Conservation (phyloP, 305 asterid genomes). For the Fraxinus xanthoxyloides region DNA sequence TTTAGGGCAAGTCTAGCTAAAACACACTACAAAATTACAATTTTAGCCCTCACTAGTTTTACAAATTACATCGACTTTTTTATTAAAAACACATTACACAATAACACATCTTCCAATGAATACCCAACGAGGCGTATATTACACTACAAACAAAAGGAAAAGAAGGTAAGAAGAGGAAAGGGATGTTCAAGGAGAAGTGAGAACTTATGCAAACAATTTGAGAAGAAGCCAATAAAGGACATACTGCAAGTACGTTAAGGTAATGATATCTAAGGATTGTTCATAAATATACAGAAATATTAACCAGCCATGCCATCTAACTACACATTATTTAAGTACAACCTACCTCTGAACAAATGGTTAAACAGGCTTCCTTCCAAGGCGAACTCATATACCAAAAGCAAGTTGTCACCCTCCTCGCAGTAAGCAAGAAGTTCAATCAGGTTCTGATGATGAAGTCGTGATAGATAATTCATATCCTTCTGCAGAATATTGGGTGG, state of each 20-base stretch:
- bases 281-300: background rate
- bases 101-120: background rate
- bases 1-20: no score
- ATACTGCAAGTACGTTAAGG: no score
- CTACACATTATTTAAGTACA: background rate
- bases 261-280: background rate
- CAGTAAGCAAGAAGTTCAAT: conserved; percentile 49
- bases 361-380: conserved; percentile 51
- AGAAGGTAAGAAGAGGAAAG: background rate
- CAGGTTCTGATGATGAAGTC: conserved; percentile 45
- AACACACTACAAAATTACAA: background rate
- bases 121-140: background rate
- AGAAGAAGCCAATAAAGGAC: background rate
- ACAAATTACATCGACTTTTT: no score
- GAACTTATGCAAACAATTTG: background rate
- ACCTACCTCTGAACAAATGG: conserved; percentile 48
- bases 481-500: conserved; percentile 22
- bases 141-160: background rate
- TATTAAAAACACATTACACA: no score
- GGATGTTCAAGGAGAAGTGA: background rate
- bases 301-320: background rate
- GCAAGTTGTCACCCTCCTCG: conserved; percentile 39
- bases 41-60: no score
- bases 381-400: conserved; percentile 48
- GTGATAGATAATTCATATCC: conserved; percentile 44